Conservation (phyloP, 306 rosid genomes). For the Cyamopsis tetragonoloba region DNA sequence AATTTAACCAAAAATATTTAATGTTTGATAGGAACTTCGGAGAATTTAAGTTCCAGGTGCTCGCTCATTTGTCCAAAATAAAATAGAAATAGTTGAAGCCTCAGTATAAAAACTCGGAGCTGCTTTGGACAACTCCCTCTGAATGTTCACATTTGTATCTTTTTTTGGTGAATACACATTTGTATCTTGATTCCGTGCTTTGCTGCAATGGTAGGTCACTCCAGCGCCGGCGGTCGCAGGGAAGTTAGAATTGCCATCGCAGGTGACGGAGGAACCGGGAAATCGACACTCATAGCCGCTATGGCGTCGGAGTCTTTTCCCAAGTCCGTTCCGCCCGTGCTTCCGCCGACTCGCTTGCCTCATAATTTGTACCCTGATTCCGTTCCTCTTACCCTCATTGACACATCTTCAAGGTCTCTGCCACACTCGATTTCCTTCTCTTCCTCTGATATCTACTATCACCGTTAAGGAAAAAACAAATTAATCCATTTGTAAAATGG, state of each 20-base stretch:
- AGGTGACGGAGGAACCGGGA: slow-evolving; percentile 65
- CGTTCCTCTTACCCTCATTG: slow-evolving; percentile 26
- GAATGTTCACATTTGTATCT: neutral
- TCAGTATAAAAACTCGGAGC: neutral
- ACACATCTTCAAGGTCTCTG: slow-evolving; percentile 32
- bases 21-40: neutral
- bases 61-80: neutral
- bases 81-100: too few species aligned
- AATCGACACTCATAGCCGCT: slow-evolving; percentile 53
- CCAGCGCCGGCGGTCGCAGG: neutral
- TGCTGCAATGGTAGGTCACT: slow-evolving; percentile 12
- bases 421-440: neutral
- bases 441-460: neutral
- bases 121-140: neutral
- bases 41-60: neutral
- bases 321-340: slow-evolving; percentile 22
- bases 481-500: neutral
- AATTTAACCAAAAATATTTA: too few species aligned
- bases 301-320: slow-evolving; percentile 30
- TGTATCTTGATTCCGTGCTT: too few species aligned
- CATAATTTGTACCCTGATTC: slow-evolving; percentile 16
- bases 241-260: slow-evolving; percentile 8
- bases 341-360: slow-evolving; percentile 30
- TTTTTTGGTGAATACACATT: too few species aligned
- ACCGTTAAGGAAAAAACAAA: neutral